Base-by-base conservation (phyloP, 352 stramenopile species). In the Globisporangium acanthophoron region DNA sequence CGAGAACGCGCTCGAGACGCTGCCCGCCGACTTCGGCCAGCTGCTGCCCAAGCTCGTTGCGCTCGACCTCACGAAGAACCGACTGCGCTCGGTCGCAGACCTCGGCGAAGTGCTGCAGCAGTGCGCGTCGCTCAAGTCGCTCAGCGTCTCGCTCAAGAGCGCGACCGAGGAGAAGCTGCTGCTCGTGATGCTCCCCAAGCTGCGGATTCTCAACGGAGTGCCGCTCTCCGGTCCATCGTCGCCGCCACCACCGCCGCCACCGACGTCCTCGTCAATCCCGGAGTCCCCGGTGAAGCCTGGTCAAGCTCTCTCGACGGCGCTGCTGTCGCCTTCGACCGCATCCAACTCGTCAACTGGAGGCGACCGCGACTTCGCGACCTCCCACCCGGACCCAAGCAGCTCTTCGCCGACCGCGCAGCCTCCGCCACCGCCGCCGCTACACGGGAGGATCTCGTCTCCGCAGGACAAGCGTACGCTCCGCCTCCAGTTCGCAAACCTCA, bases 121-220 rank as follows among this genome's bases (percentile, higher is more conserved):
- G 3, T 87, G 80, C 48, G 45, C 59, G n/a, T 74, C 67, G 2
- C 58, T 91, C 24, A 87, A 87, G 43, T 87, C 75, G 39, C 67
- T 91, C 20, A 80, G 72, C 52, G 52, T 89, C 45, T 73, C 75
- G 13, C 62, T 91, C 11, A 70, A 58, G 27, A 80, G 59, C 33
- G 52, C 69, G 33, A 67, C 70, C 5, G 69, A 86, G 11, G 78
- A 91, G 46, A 71, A 75, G 27, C 52, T 87, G 18, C 47, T 91
- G 9, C 63, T 75, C 7, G 63, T 73, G 40, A 82, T 86, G 71
- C 66, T 91, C 5, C 78, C 80, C 0, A 61, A 62, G 57, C 65
- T 91, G 9, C 67, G 71, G 0, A 83, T 87, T 56, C 65, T 91
- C 15, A 91, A 91, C 44, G 80, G 71, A 0, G 76, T 58, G 4